Base-by-base conservation (phyloP, 805 yeast genomes). In the Cyberlindnera bimundalis region DNA sequence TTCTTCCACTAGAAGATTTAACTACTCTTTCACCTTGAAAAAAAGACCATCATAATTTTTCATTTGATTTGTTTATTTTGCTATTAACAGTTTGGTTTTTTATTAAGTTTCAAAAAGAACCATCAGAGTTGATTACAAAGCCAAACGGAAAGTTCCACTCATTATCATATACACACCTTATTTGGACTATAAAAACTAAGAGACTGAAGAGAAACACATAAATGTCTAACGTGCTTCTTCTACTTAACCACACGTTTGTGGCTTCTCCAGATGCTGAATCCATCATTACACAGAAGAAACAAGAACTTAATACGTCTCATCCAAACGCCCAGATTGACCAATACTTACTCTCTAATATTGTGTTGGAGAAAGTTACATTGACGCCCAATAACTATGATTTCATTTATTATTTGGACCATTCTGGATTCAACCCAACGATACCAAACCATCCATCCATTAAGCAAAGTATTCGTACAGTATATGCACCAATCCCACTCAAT, bases 371-470 rank as follows among this genome's bases (percentile, higher is more conserved):
- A 15, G 55, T 50, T 10, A 29, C 43, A 25, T 28, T 57, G 5
- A 31, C 41, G 14, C 39, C 45, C 14, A 44, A 54, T 33, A 29
- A 47, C 33, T 57, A 56, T 37, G 58, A 56, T 24, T 56, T 41
- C 26, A 42, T 57, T 32, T 55, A 57, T 41, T 57, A 52, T 35
- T 20, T 57, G 13, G 58, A 57, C 35, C 26, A 24, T 8, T 33
- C 46, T 3, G 56, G 52, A 13, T 48, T 50, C 33, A 54, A 50
- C 40, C 26, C 39, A n/a, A 45, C 48, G 12, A 47, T 57, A 14
- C 60, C 60, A 25, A 56, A 53, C 34, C 51, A 53, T 26, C 43
- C 50, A 14, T 20, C 50, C 14, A 56, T 57, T 26, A 56, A 53
- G 37, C 34, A 40, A 21, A 27, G 53, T n/a, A 30, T 57, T 12